Evolutionary conservation across 2,329 filamentous ascomycete species (phyloP), one percentile per base, ranked within the genome.

Genomic region (Aspergillus felis): DNA sequence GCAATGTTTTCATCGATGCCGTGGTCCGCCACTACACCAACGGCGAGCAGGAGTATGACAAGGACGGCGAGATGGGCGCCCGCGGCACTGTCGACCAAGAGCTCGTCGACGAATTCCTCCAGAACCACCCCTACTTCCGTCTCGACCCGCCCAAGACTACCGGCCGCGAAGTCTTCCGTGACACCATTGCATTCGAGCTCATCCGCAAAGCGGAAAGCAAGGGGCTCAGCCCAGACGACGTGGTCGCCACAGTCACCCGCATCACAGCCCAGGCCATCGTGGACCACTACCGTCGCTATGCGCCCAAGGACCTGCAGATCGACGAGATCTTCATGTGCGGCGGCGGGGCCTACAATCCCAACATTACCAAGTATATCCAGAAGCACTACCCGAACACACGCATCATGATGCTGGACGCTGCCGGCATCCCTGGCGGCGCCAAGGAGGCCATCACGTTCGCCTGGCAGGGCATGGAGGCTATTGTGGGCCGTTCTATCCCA

Each of bases 371-470:
- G 6, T 83, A 79, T 65, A 79, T 87, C 60, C 79, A 82, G 66
- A 64, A 68, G 54, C 70, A 75, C 58, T 82, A 78, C 62, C 82
- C 78, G 14, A 71, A 75, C 41, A 78, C 78, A 2, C 75, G 72
- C 41, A 81, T 86, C 48, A 71, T 78, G 14, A 82, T 83, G 76
- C 73, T 86, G 6, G 82, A 86, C 61, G 82, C 82, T 50, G 82
- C 82, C 2, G 83, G 83, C 4, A 78, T 87, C 51, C 81, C 82
- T 0, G 80, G 72, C 1, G 80, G 79, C 35, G 83, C 84, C 2
- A 86, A 86, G 68, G 84, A 87, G 66, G 82, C 83, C 4, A 76
- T 84, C 53, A 83, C 79, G 1, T 85, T 86, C 65, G 83, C 84
- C 3, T 84, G 82, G 79, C 82, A 85, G 68, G 83, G 79, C 2